Evolutionary conservation across 2,329 filamentous ascomycete species (phyloP).

Genomic region (Cytospora piceae): DNA sequence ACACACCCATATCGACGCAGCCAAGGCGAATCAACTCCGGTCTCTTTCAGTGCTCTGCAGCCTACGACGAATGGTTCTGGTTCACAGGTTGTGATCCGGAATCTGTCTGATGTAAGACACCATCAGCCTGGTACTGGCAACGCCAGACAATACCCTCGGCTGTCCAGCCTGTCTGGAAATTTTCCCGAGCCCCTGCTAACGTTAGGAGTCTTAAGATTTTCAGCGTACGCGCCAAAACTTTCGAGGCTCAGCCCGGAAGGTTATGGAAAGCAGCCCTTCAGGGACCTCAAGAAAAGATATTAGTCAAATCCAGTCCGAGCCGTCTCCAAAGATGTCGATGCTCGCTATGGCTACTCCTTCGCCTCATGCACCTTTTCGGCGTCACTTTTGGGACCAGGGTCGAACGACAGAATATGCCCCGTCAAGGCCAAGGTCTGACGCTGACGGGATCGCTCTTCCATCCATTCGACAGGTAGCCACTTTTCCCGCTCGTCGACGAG

Average conservation of each 20-base stretch:
- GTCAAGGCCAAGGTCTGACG: slow-evolving; percentile 43
- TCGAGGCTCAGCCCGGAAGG: slow-evolving; percentile 23
- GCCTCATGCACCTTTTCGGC: slow-evolving; percentile 46
- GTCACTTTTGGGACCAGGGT: slow-evolving; percentile 46
- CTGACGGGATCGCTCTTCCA: slow-evolving; percentile 50
- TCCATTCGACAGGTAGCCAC: slow-evolving; percentile 55
- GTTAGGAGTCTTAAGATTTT: background rate
- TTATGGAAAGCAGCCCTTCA: slow-evolving; percentile 49
- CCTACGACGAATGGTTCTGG: background rate
- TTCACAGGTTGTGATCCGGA: slow-evolving; percentile 16
- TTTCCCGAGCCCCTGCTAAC: slow-evolving; percentile 26
- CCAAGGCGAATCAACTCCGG: background rate
- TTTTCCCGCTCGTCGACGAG: background rate
- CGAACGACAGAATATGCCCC: slow-evolving; percentile 41
- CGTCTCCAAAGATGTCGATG: slow-evolving; percentile 52
- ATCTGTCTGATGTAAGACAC: slow-evolving; percentile 27
- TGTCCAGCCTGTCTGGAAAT: slow-evolving; percentile 13
- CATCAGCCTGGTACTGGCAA: slow-evolving; percentile 8
- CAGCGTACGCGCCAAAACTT: slow-evolving; percentile 10
- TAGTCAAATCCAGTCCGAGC: slow-evolving; percentile 35
- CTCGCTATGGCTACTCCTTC: slow-evolving; percentile 51
- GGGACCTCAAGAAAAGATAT: slow-evolving; percentile 38
- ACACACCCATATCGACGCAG: background rate
- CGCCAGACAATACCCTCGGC: slow-evolving; percentile 3
- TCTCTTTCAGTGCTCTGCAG: background rate